Conservation (phyloP, 1,284 basidiomycete species). For the Volvariella volvacea region DNA sequence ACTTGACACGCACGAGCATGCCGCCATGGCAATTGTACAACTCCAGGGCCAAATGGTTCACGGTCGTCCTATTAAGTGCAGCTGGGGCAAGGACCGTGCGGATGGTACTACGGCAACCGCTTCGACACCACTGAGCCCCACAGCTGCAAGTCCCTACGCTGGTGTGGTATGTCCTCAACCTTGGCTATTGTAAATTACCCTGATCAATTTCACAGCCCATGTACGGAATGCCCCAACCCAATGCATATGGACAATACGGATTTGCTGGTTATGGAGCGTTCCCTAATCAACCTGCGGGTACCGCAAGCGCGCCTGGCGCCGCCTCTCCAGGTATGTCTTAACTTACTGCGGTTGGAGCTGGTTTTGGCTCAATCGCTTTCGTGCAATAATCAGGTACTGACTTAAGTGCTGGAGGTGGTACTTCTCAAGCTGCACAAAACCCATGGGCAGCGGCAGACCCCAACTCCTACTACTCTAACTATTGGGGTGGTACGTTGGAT, state of each 20-base stretch:
- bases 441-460: conserved; percentile 71
- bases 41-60: conserved; percentile 94
- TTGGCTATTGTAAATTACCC: conserved; percentile 1
- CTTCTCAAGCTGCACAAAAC: conserved; percentile 54
- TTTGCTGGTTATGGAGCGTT: conserved; percentile 71
- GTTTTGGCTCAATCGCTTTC: conserved; percentile 46
- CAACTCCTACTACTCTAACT: conserved; percentile 71
- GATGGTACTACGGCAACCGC: conserved; percentile 58
- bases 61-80: conserved; percentile 92
- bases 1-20: conserved; percentile 95
- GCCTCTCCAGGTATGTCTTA: conserved; percentile 66
- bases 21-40: conserved; percentile 94
- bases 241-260: conserved; percentile 73
- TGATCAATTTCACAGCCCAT: conserved; percentile 47
- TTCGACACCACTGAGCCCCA: conserved; percentile 48
- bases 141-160: conserved; percentile 62
- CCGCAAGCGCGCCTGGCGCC: conserved; percentile 42
- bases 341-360: conserved; percentile 42
- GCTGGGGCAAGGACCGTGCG: conserved; percentile 94
- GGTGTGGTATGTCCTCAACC: conserved; percentile 50
- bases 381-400: conserved; percentile 53
- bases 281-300: conserved; percentile 47
- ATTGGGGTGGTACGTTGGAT: conserved; percentile 67
- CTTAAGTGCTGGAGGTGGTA: conserved; percentile 37
- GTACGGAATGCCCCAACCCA: conserved; percentile 83